Conservation (phyloP, 306 rosid species). For the Rubus parviflorus region DNA sequence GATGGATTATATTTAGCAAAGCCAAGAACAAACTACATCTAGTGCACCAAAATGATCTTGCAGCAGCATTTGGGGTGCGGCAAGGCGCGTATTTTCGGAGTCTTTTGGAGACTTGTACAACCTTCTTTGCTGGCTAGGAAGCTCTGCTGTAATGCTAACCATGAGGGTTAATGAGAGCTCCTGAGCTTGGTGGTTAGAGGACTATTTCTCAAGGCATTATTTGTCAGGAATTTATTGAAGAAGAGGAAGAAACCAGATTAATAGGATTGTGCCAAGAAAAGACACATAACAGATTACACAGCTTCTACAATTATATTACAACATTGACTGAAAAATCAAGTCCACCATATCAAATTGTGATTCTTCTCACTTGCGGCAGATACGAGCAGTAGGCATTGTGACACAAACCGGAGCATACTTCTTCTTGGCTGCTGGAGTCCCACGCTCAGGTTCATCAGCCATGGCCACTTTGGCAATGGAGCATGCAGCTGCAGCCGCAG, state of each 20-base stretch:
- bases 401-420: constrained; percentile 56
- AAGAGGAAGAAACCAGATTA: constrained; percentile 17
- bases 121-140: not conserved
- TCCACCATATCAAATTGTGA: not conserved
- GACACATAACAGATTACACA: constrained; percentile 6
- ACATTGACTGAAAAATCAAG: not conserved
- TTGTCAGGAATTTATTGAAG: constrained; percentile 5
- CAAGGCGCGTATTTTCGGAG: not conserved
- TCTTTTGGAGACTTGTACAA: not conserved
- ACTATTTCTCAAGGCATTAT: not conserved
- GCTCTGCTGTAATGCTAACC: not conserved
- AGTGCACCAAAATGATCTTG: not conserved
- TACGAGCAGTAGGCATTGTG: constrained; percentile 66
- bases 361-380: constrained; percentile 50
- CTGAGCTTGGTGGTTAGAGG: not conserved
- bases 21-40: not conserved
- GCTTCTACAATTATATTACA: constrained; percentile 28
- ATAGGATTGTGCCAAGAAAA: constrained; percentile 1
- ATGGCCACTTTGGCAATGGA: constrained; percentile 49
- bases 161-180: not conserved
- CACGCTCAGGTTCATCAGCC: constrained; percentile 56
- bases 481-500: constrained; percentile 41
- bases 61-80: constrained; percentile 1
- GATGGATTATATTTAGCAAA: not conserved
- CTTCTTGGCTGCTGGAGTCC: constrained; percentile 52